Percentiles rank a stretch among this genome's conserved stretches.
Evolutionary conservation across 1,284 basidiomycete genomes (phyloP).

Genomic region (Mycena sp.): DNA sequence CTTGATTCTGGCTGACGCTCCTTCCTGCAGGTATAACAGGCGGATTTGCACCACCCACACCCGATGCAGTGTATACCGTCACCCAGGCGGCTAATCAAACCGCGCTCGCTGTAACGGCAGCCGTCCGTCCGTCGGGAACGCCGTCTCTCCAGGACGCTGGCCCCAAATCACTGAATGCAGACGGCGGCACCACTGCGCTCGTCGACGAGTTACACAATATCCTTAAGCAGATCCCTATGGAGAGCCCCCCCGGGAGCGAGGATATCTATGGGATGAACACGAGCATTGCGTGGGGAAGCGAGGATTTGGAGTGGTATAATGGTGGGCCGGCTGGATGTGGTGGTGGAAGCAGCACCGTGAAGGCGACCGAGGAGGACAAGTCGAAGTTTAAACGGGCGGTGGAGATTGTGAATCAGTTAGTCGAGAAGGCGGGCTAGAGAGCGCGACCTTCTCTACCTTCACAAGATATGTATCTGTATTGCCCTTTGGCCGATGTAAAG

Average conservation of each 20-base stretch:
- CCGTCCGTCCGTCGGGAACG: conserved; percentile 58
- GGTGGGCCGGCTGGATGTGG: conserved; percentile 69
- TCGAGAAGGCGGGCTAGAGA: conserved; percentile 48
- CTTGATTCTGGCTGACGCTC: neutral
- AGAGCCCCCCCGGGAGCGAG: conserved; percentile 63
- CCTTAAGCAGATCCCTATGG: conserved; percentile 68
- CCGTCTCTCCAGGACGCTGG: conserved; percentile 51
- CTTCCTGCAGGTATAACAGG: conserved; percentile 68
- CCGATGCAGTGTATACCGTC: conserved; percentile 63
- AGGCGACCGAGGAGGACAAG: conserved; percentile 68
- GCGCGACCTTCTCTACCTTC: too few species aligned
- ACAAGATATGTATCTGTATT: too few species aligned
- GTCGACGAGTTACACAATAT: conserved; percentile 68
- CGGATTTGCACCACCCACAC: conserved; percentile 76
- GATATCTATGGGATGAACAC: conserved; percentile 78
- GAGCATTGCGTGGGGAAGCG: conserved; percentile 69
- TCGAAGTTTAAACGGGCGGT: conserved; percentile 72
- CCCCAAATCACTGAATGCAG: conserved; percentile 55
- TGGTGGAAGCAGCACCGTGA: conserved; percentile 55
- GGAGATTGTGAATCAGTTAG: conserved; percentile 66
- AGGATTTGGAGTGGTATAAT: conserved; percentile 68
- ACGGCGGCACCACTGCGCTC: conserved; percentile 49
- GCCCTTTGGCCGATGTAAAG: too few species aligned
- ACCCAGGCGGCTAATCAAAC: conserved; percentile 48
- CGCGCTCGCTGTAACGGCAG: conserved; percentile 55